These are phyloP conservation scores for Ustilago nuda DNA, from an alignment of 1,284 basidiomycete species.

Conservation along the genomic window DNA sequence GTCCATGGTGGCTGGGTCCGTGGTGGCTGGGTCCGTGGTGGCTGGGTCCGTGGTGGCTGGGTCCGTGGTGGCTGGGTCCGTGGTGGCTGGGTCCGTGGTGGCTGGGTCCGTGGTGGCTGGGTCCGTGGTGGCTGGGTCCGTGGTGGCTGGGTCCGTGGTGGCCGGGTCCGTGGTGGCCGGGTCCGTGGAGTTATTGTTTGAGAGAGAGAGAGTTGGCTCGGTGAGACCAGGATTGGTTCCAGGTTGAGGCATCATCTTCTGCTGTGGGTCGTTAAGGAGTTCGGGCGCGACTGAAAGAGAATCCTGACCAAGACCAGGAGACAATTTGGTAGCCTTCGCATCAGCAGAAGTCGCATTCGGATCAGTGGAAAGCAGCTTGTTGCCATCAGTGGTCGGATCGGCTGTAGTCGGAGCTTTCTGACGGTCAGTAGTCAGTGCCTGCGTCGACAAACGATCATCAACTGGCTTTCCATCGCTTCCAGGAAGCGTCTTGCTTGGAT, in stretches of 20 bases:
- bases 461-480: too few species aligned
- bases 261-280: slow-evolving; percentile 17
- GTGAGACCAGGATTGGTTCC: neutral
- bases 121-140: neutral
- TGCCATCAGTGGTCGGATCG: neutral
- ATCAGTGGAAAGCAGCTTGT: neutral
- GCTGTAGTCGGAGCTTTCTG: neutral
- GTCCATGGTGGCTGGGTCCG: neutral
- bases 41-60: neutral
- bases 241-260: slow-evolving; percentile 18
- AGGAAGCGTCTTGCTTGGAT: neutral
- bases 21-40: neutral
- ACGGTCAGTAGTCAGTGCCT: slow-evolving; percentile 4
- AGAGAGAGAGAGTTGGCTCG: neutral
- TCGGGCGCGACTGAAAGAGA: slow-evolving; percentile 16
- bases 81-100: neutral
- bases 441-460: neutral
- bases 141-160: neutral
- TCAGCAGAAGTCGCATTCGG: neutral
- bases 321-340: neutral
- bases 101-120: neutral
- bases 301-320: slow-evolving; percentile 20
- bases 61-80: neutral
- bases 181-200: neutral
- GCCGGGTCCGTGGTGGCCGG: neutral